Evolutionary conservation across 192 early-diverging fungal genomes (phyloP).

Genomic region (Chytriomyces sp.): DNA sequence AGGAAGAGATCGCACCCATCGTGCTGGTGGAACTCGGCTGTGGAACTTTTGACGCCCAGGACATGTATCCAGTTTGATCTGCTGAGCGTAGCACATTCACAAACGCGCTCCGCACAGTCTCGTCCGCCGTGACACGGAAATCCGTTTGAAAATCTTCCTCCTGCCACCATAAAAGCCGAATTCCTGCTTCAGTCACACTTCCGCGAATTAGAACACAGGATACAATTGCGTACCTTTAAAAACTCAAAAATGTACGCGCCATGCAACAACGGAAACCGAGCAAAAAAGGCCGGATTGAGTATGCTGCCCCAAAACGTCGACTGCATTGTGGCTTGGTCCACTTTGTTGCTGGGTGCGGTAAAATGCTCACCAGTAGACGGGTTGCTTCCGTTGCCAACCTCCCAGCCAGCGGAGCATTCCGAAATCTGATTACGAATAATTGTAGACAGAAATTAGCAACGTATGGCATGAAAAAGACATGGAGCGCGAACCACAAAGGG

Average conservation of each 20-base stretch:
- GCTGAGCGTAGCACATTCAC: not conserved
- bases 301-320: conserved; percentile 3
- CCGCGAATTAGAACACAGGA: too few relatives aligned
- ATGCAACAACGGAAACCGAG: not conserved
- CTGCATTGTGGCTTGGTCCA: conserved; percentile 17
- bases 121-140: not conserved
- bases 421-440: conserved; percentile 24
- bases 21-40: too few relatives aligned
- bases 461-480: not conserved
- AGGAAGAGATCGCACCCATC: too few relatives aligned
- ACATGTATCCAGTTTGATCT: conserved; percentile 3
- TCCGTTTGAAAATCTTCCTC: conserved; percentile 23
- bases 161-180: too few relatives aligned
- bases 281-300: not conserved
- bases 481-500: not conserved
- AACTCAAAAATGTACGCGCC: conserved; percentile 22
- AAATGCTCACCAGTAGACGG: conserved; percentile 6
- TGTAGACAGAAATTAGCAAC: not conserved
- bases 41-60: too few relatives aligned
- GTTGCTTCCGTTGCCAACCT: conserved; percentile 1
- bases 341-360: not conserved
- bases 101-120: not conserved
- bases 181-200: too few relatives aligned
- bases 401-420: conserved; percentile 19
- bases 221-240: too few relatives aligned